These are phyloP conservation scores for Eimeria tenella DNA, from an alignment of 169 alveolate species.

Conservation along the genomic window DNA sequence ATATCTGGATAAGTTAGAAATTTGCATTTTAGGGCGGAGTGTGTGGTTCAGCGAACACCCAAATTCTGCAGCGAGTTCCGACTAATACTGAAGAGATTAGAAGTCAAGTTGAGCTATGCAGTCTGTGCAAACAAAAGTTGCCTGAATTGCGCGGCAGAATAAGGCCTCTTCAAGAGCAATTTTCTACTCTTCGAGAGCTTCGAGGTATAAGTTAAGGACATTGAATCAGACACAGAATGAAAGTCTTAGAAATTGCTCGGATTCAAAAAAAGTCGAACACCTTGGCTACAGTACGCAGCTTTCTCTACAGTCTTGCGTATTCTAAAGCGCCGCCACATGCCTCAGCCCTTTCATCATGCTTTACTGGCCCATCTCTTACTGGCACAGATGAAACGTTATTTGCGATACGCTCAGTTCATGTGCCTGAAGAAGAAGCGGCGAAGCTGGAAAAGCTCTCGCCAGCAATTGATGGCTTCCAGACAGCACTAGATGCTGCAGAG, in stretches of 20 bases:
- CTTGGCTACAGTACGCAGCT: too few relatives aligned
- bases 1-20: neutral
- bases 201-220: slow-evolving; percentile 54
- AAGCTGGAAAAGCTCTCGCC: slow-evolving; percentile 74
- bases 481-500: slow-evolving; percentile 77
- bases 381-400: neutral
- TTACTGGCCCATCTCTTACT: too few relatives aligned
- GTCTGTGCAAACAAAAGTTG: slow-evolving; percentile 57
- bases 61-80: slow-evolving; percentile 59
- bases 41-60: slow-evolving; percentile 65
- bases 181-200: slow-evolving; percentile 75
- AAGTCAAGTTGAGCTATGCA: slow-evolving; percentile 66
- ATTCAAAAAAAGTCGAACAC: too few relatives aligned
- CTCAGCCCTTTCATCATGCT: too few relatives aligned
- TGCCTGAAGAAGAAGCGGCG: slow-evolving; percentile 68
- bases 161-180: slow-evolving; percentile 70
- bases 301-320: too few relatives aligned
- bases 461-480: slow-evolving; percentile 72
- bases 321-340: too few relatives aligned
- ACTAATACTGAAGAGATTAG: slow-evolving; percentile 69
- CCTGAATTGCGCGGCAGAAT: slow-evolving; percentile 76
- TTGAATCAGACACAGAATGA: too few relatives aligned
- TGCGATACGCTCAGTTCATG: slow-evolving; percentile 27
- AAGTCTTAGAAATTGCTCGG: too few relatives aligned
- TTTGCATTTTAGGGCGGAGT: neutral